Percentiles rank a stretch among this genome's conserved stretches.
Evolutionary conservation across 352 stramenopile genomes (phyloP).

Genomic region (Aphanomyces euteiches): DNA sequence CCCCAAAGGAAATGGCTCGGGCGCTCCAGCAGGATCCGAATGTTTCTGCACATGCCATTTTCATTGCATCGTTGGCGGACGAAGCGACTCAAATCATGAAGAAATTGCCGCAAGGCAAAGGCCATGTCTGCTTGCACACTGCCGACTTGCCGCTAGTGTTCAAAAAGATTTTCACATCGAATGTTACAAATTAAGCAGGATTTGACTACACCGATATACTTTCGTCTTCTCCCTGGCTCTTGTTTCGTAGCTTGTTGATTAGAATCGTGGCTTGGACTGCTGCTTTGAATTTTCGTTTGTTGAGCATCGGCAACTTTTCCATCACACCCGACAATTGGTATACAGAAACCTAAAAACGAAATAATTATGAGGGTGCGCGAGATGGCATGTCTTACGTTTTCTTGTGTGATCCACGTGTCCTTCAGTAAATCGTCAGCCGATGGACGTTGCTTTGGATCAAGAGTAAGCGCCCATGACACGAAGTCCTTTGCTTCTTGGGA

Average conservation of each 20-base stretch:
- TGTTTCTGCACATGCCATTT: slow-evolving; percentile 76
- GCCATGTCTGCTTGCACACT: slow-evolving; percentile 77
- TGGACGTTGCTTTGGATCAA: slow-evolving; percentile 68
- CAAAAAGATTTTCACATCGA: slow-evolving; percentile 71
- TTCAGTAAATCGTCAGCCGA: slow-evolving; percentile 55
- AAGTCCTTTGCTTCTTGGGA: slow-evolving; percentile 88
- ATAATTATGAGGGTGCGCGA: slow-evolving; percentile 26
- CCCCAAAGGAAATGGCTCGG: slow-evolving; percentile 47
- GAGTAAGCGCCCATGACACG: slow-evolving; percentile 75
- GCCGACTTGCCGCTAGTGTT: slow-evolving; percentile 74
- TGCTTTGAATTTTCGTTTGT: slow-evolving; percentile 78
- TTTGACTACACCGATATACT: neutral
- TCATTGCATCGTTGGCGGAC: slow-evolving; percentile 80
- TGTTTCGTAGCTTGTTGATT: slow-evolving; percentile 15
- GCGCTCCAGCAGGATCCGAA: slow-evolving; percentile 50
- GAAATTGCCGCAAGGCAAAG: slow-evolving; percentile 60
- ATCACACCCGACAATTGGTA: slow-evolving; percentile 70
- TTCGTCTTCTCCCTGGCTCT: neutral
- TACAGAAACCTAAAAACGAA: slow-evolving; percentile 51
- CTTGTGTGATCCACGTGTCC: slow-evolving; percentile 70
- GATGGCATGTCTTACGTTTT: slow-evolving; percentile 34
- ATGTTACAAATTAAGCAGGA: slow-evolving; percentile 6
- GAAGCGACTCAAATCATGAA: slow-evolving; percentile 64
- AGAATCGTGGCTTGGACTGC: slow-evolving; percentile 35
- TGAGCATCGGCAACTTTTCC: slow-evolving; percentile 73